Base-by-base conservation (phyloP, 192 early-diverging fungal genomes). In the Kappamyces sp. region DNA sequence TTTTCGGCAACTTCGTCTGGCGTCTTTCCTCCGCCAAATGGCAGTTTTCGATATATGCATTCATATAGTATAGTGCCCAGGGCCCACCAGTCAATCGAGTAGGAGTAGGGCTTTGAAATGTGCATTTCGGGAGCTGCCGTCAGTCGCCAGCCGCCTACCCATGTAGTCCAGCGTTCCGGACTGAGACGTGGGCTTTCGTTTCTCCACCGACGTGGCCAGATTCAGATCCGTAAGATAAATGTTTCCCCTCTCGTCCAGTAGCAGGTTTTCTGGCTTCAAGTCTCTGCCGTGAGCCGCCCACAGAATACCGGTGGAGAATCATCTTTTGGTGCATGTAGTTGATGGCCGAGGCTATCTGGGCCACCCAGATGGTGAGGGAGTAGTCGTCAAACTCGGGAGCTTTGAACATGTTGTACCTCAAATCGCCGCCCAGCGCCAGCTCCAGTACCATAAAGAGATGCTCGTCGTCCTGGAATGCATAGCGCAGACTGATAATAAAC, bases 401-500 rank as follows among this genome's bases (percentile, higher is more conserved):
- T 15, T 72, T 65, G 39, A 52, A 45, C 71, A 98, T 70, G 63
- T 96, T 89, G 46, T 86, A 91, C 63, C 90, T 91, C 49, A 98
- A 75, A 68, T 98, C 94, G 38, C 94, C 94, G 39, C 94, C 94
- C 8, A 86, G 85, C 29, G 93, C 80, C 70, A 93, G 94, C 62
- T 93, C 91, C 74, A 81, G 71, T 1, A 81, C 62, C 2, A 81
- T 57, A 54, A 70, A 81, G 7, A 77, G 49, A 22, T 66, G 54
- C 11, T 68, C 61, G 22, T 60, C 40, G 29, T 59, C 57, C 60
- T 81, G 72, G 60, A 81, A 81, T 9, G 77, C 75, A 35, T 68
- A 79, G 42, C 73, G 69, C 12, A 81, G 60, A 8, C 73, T 66
- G 7, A 81, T 65, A 49, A 81, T 81, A 45, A 79, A 81, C 8